Conservation (phyloP, 139 green algal genomes). For the Gonium pectorale region DNA sequence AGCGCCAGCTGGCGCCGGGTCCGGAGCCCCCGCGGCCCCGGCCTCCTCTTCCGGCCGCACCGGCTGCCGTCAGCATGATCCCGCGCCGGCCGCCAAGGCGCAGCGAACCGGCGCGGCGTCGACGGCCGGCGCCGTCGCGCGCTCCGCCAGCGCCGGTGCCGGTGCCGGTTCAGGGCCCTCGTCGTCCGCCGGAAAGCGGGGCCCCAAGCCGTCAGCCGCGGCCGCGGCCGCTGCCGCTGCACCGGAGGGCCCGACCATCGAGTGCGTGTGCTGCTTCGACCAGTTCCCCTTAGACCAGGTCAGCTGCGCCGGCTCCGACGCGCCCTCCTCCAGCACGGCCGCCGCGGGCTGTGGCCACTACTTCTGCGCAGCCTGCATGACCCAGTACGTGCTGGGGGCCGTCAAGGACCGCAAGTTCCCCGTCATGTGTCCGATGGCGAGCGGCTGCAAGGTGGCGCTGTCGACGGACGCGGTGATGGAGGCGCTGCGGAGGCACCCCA, state of each 20-base stretch:
- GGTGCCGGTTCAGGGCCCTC: background rate
- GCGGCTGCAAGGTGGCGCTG: background rate
- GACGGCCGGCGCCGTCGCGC: too few relatives aligned
- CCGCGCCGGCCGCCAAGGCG: too few relatives aligned
- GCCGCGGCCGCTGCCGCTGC: background rate
- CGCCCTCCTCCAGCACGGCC: constrained; percentile 19
- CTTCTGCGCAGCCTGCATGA: constrained; percentile 60
- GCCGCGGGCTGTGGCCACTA: constrained; percentile 44
- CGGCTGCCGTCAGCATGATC: too few relatives aligned
- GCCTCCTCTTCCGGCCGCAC: too few relatives aligned
- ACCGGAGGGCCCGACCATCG: background rate
- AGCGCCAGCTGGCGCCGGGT: too few relatives aligned
- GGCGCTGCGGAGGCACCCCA: background rate
- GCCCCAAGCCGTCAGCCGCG: background rate
- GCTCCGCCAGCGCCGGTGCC: background rate
- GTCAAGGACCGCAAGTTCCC: constrained; percentile 53
- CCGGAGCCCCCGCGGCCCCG: too few relatives aligned
- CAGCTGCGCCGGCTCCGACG: constrained; percentile 16
- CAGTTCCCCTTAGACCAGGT: background rate
- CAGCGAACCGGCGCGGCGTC: background rate
- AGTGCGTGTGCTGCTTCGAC: constrained; percentile 23
- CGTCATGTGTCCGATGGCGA: constrained; percentile 47
- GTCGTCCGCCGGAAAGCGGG: too few relatives aligned
- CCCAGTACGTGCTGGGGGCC: constrained; percentile 44
- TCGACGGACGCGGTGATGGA: background rate